phyloP scores from a whole-genome alignment of 345 rosid genomes.

The Salix dunnii region DNA sequence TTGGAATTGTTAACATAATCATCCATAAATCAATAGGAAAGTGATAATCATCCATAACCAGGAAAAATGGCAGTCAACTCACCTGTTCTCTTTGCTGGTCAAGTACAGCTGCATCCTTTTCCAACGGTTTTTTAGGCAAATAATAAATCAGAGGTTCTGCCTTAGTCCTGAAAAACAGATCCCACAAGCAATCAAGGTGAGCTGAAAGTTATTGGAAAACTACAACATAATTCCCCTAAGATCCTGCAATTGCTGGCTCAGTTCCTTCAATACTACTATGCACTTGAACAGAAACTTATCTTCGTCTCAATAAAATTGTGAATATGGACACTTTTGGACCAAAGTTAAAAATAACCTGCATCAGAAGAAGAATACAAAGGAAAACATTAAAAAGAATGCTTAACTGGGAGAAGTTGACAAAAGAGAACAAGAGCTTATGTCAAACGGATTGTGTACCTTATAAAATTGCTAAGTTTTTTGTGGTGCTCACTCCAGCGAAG shows the following conservation, averaged over 20 bases:
- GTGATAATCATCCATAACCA: neutral
- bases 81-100: slow-evolving; percentile 80
- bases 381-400: slow-evolving; percentile 13
- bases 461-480: slow-evolving; percentile 78
- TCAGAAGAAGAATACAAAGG: slow-evolving; percentile 1
- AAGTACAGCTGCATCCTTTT: slow-evolving; percentile 43
- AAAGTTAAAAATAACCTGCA: slow-evolving; percentile 98
- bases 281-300: slow-evolving; percentile 93
- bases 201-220: slow-evolving; percentile 6
- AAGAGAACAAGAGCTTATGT: neutral
- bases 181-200: slow-evolving; percentile 25
- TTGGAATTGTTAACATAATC: slow-evolving; percentile 5
- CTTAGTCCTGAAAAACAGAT: slow-evolving; percentile 69
- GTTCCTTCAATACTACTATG: slow-evolving; percentile 52
- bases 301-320: slow-evolving; percentile 88
- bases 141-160: slow-evolving; percentile 83
- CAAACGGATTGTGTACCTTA: slow-evolving; percentile 51
- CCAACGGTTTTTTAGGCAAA: slow-evolving; percentile 61
- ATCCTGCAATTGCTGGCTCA: slow-evolving; percentile 34
- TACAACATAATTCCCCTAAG: slow-evolving; percentile 28
- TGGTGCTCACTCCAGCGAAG: slow-evolving; percentile 96
- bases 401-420: neutral
- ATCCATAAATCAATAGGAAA: neutral
- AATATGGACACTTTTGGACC: slow-evolving; percentile 99
- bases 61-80: slow-evolving; percentile 7